A percentile compares a stretch with the other conserved stretches of the same genome.
phyloP scores from a whole-genome alignment of 352 stramenopile species.

The Pilasporangium apinafurcum region DNA sequence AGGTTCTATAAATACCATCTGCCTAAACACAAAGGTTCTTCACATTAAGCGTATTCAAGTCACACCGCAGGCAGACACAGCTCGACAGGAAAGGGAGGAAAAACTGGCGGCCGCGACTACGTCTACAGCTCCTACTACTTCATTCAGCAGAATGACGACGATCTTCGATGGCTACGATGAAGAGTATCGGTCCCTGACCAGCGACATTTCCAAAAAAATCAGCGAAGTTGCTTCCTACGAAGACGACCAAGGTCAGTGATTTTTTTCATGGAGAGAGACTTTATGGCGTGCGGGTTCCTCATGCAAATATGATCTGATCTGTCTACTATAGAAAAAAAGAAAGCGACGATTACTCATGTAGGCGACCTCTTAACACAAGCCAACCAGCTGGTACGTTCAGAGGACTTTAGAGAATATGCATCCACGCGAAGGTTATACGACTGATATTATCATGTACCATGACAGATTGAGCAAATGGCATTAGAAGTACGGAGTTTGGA shows the following conservation, averaged over 20 bases:
- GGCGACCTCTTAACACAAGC: slow-evolving; percentile 76
- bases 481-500: slow-evolving; percentile 83
- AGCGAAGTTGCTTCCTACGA: slow-evolving; percentile 85
- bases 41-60: too few species aligned
- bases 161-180: slow-evolving; percentile 89
- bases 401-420: background rate
- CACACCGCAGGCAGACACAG: too few species aligned
- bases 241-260: slow-evolving; percentile 67
- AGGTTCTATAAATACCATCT: too few species aligned
- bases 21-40: too few species aligned
- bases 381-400: slow-evolving; percentile 55
- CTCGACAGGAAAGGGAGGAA: background rate
- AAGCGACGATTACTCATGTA: slow-evolving; percentile 75
- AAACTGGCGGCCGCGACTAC: slow-evolving; percentile 5
- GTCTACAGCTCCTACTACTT: background rate
- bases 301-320: too few species aligned
- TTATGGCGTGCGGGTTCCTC: too few species aligned
- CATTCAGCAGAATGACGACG: slow-evolving; percentile 61
- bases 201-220: slow-evolving; percentile 87
- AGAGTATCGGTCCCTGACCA: slow-evolving; percentile 77
- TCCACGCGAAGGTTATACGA: background rate
- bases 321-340: slow-evolving; percentile 83
- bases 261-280: too few species aligned
- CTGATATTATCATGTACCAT: background rate
- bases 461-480: slow-evolving; percentile 85